Evolutionary conservation across 345 rosid species (phyloP), one percentile per base, ranked within the genome.

Genomic region (Salix viminalis): DNA sequence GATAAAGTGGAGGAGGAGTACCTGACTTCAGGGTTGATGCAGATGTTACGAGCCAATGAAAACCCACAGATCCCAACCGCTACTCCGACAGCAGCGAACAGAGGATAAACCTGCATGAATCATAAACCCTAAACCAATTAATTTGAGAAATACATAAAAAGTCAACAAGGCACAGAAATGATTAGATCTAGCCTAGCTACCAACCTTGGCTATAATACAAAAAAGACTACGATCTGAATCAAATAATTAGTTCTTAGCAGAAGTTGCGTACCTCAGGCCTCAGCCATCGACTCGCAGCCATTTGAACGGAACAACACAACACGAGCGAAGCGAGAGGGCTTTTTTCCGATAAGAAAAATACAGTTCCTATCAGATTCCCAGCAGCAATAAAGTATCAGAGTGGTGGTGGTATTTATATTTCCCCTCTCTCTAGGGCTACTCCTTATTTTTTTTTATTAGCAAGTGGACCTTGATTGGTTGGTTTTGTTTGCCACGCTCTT

Each of bases 11-110:
- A 42, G 62, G 24, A n/a, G 28, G 75, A 62, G 72, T 18, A 92
- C 98, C 98, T 92, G 90, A 94, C 98, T 90, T 94, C 98, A 71
- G 98, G 98, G 71, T 94, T 94, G 84, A 86, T 88, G 89, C 90
- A 85, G 87, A 96, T 86, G 86, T 96, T 87, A 42, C 98, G 94
- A 41, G 90, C 88, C 86, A 96, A 80, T 81, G 86, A 88, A 41
- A 89, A 77, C 12, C 89, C 98, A 64, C 99, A 96, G 86, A 96
- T 96, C 84, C 99, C 98, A 0, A 96, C 87, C 23, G 98, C 99
- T 34, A 84, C 89, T 66, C 97, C 91, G 21, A 92, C 90, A 36
- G 98, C 92, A 52, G 95, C 99, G 72, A 93, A 96, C 77, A 96
- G 86, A 54, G 98, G 99, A 84, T 87, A 96, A 64, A 93, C 99